phyloP scores from a whole-genome alignment of 2,329 filamentous ascomycete genomes.

The Claviceps fusiformis region DNA sequence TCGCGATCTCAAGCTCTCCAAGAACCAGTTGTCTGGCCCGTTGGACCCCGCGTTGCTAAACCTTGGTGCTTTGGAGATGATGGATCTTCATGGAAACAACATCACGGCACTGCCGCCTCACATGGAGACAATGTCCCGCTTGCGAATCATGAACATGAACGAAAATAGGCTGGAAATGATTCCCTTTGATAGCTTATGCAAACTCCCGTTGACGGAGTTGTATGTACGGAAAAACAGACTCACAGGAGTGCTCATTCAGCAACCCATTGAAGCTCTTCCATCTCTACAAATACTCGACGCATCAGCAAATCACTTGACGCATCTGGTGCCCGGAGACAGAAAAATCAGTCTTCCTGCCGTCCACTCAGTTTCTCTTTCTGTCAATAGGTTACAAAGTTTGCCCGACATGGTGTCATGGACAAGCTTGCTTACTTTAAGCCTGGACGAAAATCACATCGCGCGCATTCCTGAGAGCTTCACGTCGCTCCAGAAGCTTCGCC shows the following conservation, averaged over 20 bases:
- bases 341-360: slow-evolving; percentile 54
- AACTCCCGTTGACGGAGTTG: slow-evolving; percentile 60
- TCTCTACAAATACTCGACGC: slow-evolving; percentile 65
- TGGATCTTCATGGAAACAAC: slow-evolving; percentile 73
- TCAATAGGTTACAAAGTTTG: slow-evolving; percentile 62
- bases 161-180: slow-evolving; percentile 63
- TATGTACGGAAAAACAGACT: slow-evolving; percentile 67
- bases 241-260: slow-evolving; percentile 55
- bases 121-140: slow-evolving; percentile 50
- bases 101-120: slow-evolving; percentile 56
- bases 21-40: slow-evolving; percentile 59
- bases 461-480: slow-evolving; percentile 66
- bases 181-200: slow-evolving; percentile 54
- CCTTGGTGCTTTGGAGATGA: slow-evolving; percentile 57
- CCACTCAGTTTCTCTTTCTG: slow-evolving; percentile 61
- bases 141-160: slow-evolving; percentile 67
- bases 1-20: slow-evolving; percentile 67
- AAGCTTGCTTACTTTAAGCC: slow-evolving; percentile 57
- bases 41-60: slow-evolving; percentile 50
- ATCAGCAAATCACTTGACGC: slow-evolving; percentile 58
- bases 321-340: slow-evolving; percentile 30
- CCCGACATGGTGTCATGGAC: slow-evolving; percentile 65
- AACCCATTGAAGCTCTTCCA: slow-evolving; percentile 41
- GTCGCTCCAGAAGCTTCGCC: slow-evolving; percentile 52
- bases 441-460: slow-evolving; percentile 69